Base-by-base conservation (phyloP, 345 rosid genomes). In the Durio zibethinus region DNA sequence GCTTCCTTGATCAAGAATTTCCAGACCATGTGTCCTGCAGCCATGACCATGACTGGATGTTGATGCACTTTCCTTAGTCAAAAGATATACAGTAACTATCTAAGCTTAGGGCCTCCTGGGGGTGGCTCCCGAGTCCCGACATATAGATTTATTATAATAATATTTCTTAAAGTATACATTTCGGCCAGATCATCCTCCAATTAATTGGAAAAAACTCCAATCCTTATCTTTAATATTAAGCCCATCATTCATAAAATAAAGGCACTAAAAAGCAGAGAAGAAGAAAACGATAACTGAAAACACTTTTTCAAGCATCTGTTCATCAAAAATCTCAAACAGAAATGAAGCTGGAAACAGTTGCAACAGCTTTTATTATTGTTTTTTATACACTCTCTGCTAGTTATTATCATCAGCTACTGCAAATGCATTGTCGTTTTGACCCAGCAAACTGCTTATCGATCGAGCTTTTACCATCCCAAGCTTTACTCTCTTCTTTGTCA, bases 401-500 rank as follows among this genome's bases (percentile, higher is more conserved):
- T 57, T 57, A 54, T 36, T 12, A 54, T 73, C 48, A 36, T 73
- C 76, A 35, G 76, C 33, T 3, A 54, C n/a, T 21, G 33, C 48
- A 36, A 35, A 35, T 73, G 35, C 76, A 21, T 47, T 75, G 61
- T 45, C 56, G 29, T 77, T 76, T 82, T 90, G 93, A 48, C 93
- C 92, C 64, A 95, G 89, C 85, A 95, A 84, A 86, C 97, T 93
- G 84, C 92, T 95, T 61, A 95, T 89, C 0, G 98, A 95, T 78
- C 99, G 92, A 76, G 99, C 99, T 83, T 95, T 95, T 20, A 95
- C 98, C 85, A 80, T 73, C 8, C 97, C 99, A 29, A 95, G 91
- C 93, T 92, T 93, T 86, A 74, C 68, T 81, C 80, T 90, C 89
- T 84, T 95, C 93, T 83, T 93, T 5, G 80, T 35, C 36, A 29